Evolutionary conservation across 2,329 filamentous ascomycete species (phyloP), one percentile per base, ranked within the genome.

Genomic region (Bipolaris gigantea): DNA sequence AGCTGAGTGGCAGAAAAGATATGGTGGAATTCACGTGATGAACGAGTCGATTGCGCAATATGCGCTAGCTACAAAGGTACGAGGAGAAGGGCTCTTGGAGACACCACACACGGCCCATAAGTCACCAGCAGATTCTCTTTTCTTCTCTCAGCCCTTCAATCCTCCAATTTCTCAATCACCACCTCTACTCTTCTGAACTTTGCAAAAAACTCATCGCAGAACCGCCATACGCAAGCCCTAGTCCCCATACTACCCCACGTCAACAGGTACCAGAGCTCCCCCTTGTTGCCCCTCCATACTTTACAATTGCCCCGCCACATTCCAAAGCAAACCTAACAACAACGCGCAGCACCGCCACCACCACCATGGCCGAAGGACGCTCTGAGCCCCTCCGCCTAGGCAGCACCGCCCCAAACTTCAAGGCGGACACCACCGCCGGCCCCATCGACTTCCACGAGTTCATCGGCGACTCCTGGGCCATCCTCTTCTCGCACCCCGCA

Each of bases 401-500:
- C 73, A 85, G 80, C 74, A 80, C 77, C 69, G 86, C 86, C 68
- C 86, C 86, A 64, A 84, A 89, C 79, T 89, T 89, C 80, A 75
- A 86, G 65, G 85, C 86, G 57, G 81, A 87, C 67, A 88, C 86
- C 64, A 89, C 86, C 61, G 72, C 79, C 59, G 86, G 86, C 54
- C 79, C 80, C 50, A 87, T 89, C 72, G 81, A 88, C 76, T 89
- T 89, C 80, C 86, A 89, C 77, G 64, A 88, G 65, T 89, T 84
- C 79, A 87, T 89, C 63, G 86, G 85, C 67, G 80, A 87, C 78
- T 85, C 81, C 65, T 89, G 86, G 85, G 83, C 86, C 56, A 80
- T 89, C 59, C 81, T 89, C 63, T 89, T 89, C 81, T 88, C 85
- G 40, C 86, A 89, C 77, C 86, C 86, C 39, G 86, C 81, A 65